Evolutionary conservation across 176 grass and related monocot species (phyloP).

Genomic region (Eragrostis nindensis): DNA sequence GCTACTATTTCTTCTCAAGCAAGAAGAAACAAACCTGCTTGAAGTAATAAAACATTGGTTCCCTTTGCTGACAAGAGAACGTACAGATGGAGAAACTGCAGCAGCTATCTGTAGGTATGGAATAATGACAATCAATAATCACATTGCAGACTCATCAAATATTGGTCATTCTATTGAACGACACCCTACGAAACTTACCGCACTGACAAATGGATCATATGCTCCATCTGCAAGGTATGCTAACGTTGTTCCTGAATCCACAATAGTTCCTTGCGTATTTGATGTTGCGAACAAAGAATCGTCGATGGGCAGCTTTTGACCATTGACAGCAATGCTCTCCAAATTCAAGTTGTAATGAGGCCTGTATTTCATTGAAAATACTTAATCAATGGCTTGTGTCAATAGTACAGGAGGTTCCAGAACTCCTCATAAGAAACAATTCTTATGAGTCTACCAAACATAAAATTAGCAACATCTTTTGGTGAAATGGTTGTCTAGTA

Average conservation of each 20-base stretch:
- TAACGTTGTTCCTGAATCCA: slow-evolving; percentile 96
- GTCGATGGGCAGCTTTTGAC: slow-evolving; percentile 77
- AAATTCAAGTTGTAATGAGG: slow-evolving; percentile 96
- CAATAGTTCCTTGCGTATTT: slow-evolving; percentile 91
- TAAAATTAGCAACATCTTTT: slow-evolving; percentile 10
- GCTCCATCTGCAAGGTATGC: slow-evolving; percentile 88
- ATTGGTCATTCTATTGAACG: background rate
- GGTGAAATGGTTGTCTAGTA: background rate
- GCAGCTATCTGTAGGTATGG: slow-evolving; percentile 71
- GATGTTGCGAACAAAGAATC: slow-evolving; percentile 86
- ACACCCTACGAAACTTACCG: slow-evolving; percentile 60
- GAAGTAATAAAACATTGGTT: slow-evolving; percentile 87
- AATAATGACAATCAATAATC: slow-evolving; percentile 16
- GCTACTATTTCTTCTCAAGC: slow-evolving; percentile 35
- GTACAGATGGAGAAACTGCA: slow-evolving; percentile 65
- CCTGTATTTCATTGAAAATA: slow-evolving; percentile 57
- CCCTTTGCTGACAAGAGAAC: slow-evolving; percentile 62
- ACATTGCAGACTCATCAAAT: background rate
- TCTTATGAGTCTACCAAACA: slow-evolving; percentile 9
- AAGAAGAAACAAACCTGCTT: slow-evolving; percentile 66
- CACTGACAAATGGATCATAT: slow-evolving; percentile 93
- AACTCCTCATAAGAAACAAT: slow-evolving; percentile 10
- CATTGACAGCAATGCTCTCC: slow-evolving; percentile 92
- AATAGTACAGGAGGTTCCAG: slow-evolving; percentile 15
- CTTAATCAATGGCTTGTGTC: slow-evolving; percentile 8